Evolutionary conservation across 2,329 filamentous ascomycete species (phyloP), one percentile per base, ranked within the genome.

Genomic region (Beauveria australis): DNA sequence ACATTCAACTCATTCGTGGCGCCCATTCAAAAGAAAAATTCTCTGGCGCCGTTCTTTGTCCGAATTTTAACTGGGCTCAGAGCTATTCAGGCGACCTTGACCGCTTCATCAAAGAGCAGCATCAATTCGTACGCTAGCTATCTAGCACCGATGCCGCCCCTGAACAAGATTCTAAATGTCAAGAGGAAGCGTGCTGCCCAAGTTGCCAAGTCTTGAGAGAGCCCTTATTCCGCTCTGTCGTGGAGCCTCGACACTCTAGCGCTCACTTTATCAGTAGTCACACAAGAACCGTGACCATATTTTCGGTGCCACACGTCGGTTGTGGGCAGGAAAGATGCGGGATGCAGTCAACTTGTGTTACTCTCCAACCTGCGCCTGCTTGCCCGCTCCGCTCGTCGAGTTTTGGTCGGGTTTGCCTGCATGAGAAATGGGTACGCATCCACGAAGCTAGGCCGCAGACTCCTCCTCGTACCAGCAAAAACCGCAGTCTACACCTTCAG

Each of bases 401-500:
- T 24, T n/a, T 41, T 28, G 33, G 46, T 51, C 24, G 40, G 58
- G 41, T 53, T 53, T 43, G n/a, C 54, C 44, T 60, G 51, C 58
- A 60, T 53, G 58, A 40, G 43, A 30, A 44, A 60, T 60, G 58
- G 58, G 30, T 49, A 60, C 58, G 16, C 24, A 26, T 59, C 49
- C 37, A 60, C 22, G 10, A 37, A 40, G 43, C 41, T 48, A 26
- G 49, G 56, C 48, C 33, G 18, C 48, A 41, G 47, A 51, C 33
- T 51, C 46, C 22, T 49, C 30, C 44, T 55, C 8, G 18, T 16
- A 41, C 16, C 55, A 53, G 37, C 56, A 22, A 16, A 48, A 44
- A 54, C 22, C 18, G 48, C 48, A 9, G 28, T 48, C 48, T 28
- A 22, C 44, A 58, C 18, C 33, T 49, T 43, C 48, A 63, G 70